Conservation (phyloP, 257 asterid genomes). For the Solanum chmielewskii region DNA sequence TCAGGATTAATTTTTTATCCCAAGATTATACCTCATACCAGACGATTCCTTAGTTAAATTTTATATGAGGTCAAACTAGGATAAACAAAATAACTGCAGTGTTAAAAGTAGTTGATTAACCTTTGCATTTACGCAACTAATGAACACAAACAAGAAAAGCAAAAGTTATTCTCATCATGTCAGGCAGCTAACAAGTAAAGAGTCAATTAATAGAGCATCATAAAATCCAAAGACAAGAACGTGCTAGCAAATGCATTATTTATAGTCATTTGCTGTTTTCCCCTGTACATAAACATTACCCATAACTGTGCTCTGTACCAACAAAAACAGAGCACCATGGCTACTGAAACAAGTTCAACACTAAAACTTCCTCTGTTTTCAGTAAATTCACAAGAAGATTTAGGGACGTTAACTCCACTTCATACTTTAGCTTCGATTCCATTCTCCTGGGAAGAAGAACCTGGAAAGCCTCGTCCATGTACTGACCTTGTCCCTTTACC, state of each 20-base stretch:
- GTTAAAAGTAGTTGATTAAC: neutral
- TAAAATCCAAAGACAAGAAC: neutral
- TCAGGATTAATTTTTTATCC: too few species aligned
- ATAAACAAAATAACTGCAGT: neutral
- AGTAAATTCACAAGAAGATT: neutral
- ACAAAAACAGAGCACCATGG: neutral
- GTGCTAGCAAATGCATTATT: neutral
- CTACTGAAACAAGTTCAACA: neutral
- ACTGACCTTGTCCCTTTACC: constrained; percentile 7
- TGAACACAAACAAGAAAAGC: neutral
- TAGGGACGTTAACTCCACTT: neutral
- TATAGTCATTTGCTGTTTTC: neutral
- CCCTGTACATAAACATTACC: neutral
- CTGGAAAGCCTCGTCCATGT: constrained; percentile 51
- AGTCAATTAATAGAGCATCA: neutral
- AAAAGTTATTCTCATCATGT: neutral
- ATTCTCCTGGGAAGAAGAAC: constrained; percentile 55
- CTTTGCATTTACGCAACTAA: neutral
- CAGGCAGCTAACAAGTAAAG: neutral
- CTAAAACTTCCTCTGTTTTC: neutral
- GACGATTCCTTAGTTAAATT: neutral
- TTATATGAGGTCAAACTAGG: neutral
- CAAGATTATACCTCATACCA: too few species aligned
- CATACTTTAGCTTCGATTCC: constrained; percentile 27
- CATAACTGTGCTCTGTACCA: neutral